These are phyloP conservation scores for Naganishia vaughanmartiniae DNA, from an alignment of 768 basidiomycete species.

Conservation along the genomic window DNA sequence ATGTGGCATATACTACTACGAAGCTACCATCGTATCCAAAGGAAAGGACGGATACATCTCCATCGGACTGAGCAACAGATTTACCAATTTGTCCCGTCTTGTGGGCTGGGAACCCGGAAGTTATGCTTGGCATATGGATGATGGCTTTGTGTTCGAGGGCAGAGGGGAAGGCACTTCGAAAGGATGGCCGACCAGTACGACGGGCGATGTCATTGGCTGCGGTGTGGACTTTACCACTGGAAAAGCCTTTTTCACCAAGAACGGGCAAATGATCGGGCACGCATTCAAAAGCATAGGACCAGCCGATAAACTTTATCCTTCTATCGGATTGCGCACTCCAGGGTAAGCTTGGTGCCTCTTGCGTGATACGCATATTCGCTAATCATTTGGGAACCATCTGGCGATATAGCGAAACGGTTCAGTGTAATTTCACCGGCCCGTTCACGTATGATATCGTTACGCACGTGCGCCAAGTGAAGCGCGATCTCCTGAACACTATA, in stretches of 20 bases:
- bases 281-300: constrained; percentile 26
- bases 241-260: constrained; percentile 84
- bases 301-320: constrained; percentile 68
- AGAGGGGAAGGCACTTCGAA: constrained; percentile 29
- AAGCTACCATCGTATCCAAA: constrained; percentile 77
- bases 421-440: constrained; percentile 78
- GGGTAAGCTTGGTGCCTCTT: constrained; percentile 18
- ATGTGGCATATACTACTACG: constrained; percentile 92
- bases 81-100: constrained; percentile 39
- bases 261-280: constrained; percentile 59
- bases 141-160: constrained; percentile 39
- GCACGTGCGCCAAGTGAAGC: constrained; percentile 51
- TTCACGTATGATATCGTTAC: constrained; percentile 90
- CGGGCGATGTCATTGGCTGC: constrained; percentile 83
- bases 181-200: constrained; percentile 32
- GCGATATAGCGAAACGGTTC: constrained; percentile 64
- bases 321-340: constrained; percentile 79
- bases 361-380: background rate
- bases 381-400: background rate
- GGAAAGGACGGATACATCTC: constrained; percentile 68
- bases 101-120: constrained; percentile 51
- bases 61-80: constrained; percentile 51
- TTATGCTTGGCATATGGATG: constrained; percentile 52
- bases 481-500: background rate
- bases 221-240: constrained; percentile 80